Evolutionary conservation across 371 early-diverging fungal species (phyloP), one percentile per base, ranked within the genome.

Genomic region (Mucor velutinosus): DNA sequence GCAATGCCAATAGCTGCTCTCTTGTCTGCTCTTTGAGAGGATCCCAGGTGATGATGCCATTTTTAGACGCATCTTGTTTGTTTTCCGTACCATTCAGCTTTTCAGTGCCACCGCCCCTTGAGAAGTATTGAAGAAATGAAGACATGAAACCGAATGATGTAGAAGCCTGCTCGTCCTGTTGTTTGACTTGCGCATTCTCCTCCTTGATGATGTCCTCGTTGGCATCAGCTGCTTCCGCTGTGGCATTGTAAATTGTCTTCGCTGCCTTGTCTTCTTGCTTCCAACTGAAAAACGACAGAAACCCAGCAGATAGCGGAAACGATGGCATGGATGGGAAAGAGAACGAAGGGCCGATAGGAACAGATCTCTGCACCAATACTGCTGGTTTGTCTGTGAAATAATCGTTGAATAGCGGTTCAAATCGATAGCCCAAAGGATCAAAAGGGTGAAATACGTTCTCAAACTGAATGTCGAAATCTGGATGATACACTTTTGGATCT

Each of bases 371-470:
- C 11, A 84, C 75, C 0, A 81, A 64, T 4, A 84, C 81, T n/a
- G 84, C 84, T 1, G 84, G 74, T 45, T 81, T 75, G 30, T 81
- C 79, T n/a, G 76, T 81, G 53, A 79, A 84, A 30, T 77, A 77
- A 17, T 84, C 81, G 64, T 70, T 69, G 15, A 76, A 69, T 2
- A 84, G 65, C n/a, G 84, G 84, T 45, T 84, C 84, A 58, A 81
- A 76, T 15, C 84, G 80, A 61, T 84, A 84, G 5, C 78, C 84
- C 67, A 88, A 58, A 7, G 89, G 89, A 65, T 88, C 90, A 70
- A 84, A 89, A 1, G 89, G 82, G 58, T 87, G 86, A 71, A 88
- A 88, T 7, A 89, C 68, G 70, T 89, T 91, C 63, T 84, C 86
- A 77, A 84, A 87, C 2, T 77, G 32, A 49, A 86, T 86, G 30